Percentiles rank a stretch among this genome's conserved stretches.
Conservation (phyloP, 768 basidiomycete species). For the Phylloporus sp. region DNA sequence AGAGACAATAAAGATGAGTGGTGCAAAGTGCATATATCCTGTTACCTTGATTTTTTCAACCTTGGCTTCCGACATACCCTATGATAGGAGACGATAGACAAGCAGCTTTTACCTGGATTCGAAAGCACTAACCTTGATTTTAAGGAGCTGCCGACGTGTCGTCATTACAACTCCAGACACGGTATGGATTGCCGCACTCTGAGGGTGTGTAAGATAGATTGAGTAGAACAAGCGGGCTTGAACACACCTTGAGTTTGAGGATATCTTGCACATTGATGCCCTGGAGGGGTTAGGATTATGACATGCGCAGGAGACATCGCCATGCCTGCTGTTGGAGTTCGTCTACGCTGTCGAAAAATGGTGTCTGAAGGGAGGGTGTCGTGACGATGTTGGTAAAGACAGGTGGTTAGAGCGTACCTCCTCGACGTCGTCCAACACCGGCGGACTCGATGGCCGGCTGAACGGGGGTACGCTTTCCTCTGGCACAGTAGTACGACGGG, state of each 20-base stretch:
- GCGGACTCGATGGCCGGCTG: slow-evolving; percentile 26
- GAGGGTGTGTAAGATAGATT: not conserved
- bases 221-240: slow-evolving; percentile 4
- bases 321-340: slow-evolving; percentile 79
- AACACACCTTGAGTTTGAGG: slow-evolving; percentile 75
- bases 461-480: slow-evolving; percentile 27
- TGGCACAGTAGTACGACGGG: slow-evolving; percentile 25
- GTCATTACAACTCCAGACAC: slow-evolving; percentile 90
- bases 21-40: slow-evolving; percentile 14
- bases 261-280: slow-evolving; percentile 97
- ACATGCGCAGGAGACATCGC: slow-evolving; percentile 5
- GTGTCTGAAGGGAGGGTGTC: slow-evolving; percentile 34
- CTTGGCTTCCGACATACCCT: slow-evolving; percentile 97
- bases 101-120: not conserved
- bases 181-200: slow-evolving; percentile 81
- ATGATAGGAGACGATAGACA: slow-evolving; percentile 2
- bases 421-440: slow-evolving; percentile 36
- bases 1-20: not conserved
- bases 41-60: slow-evolving; percentile 92
- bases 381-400: not conserved
- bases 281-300: slow-evolving; percentile 36
- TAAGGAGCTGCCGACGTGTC: slow-evolving; percentile 81
- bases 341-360: slow-evolving; percentile 77
- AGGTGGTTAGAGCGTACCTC: slow-evolving; percentile 28
- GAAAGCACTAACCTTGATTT: slow-evolving; percentile 70